Percentiles rank a stretch among this genome's conserved stretches.
phyloP scores from a whole-genome alignment of 345 rosid species.

The Pelargonium nanum region DNA sequence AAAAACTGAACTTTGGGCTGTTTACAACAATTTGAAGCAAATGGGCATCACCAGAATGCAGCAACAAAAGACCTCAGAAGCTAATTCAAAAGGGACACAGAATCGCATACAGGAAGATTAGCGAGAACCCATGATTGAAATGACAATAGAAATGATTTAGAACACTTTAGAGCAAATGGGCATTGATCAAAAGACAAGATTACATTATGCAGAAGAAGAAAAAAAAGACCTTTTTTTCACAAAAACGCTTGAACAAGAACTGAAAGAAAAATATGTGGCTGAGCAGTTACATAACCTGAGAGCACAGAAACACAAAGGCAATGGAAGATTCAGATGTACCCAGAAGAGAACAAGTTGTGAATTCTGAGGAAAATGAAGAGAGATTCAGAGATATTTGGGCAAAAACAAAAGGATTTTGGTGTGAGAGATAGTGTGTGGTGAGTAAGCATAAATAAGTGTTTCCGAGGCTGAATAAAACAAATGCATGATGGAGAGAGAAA shows the following conservation, averaged over 20 bases:
- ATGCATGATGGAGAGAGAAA: constrained; percentile 4
- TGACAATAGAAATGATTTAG: constrained; percentile 8
- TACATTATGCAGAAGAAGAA: constrained; percentile 28
- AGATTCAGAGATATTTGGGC: constrained; percentile 9
- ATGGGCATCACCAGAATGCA: constrained; percentile 19
- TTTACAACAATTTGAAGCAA: constrained; percentile 20
- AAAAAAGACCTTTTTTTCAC: constrained; percentile 5
- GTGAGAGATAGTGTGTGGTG: constrained; percentile 37
- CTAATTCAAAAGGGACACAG: background rate
- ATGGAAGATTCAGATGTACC: constrained; percentile 4
- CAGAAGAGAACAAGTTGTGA: background rate
- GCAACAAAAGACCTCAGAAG: background rate
- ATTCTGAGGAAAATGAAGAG: background rate
- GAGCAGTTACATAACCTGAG: background rate
- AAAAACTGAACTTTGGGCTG: constrained; percentile 10
- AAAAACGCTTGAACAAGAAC: too few relatives aligned
- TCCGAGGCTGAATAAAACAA: constrained; percentile 5
- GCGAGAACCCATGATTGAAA: constrained; percentile 31
- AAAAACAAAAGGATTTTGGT: constrained; percentile 23
- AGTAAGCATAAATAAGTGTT: constrained; percentile 23
- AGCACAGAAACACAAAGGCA: background rate
- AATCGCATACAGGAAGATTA: constrained; percentile 14
- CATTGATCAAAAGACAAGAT: constrained; percentile 18
- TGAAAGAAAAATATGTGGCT: background rate
- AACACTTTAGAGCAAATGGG: constrained; percentile 19